phyloP scores from a whole-genome alignment of 2,329 filamentous ascomycete species.

The Westerdykella sp. region DNA sequence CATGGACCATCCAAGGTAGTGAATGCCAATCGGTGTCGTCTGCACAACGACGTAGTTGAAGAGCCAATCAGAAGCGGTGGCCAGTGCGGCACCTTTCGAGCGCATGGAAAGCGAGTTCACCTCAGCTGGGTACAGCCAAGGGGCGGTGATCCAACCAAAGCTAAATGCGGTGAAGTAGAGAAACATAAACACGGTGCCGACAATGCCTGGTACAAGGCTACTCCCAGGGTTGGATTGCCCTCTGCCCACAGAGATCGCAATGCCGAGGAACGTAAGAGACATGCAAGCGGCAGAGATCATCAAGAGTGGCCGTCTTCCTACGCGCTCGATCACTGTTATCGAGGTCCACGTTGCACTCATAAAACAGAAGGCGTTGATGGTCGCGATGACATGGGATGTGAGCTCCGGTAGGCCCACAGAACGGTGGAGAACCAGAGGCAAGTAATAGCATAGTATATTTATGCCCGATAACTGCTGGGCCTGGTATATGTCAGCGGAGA shows the following conservation, averaged over 20 bases:
- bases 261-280: constrained; percentile 9
- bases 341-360: constrained; percentile 4
- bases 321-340: constrained; percentile 4
- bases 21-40: constrained; percentile 36
- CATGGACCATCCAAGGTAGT: constrained; percentile 21
- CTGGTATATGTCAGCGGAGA: neutral
- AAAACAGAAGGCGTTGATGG: constrained; percentile 6
- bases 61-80: constrained; percentile 7
- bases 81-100: constrained; percentile 6
- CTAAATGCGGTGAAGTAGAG: constrained; percentile 4
- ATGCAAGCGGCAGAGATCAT: constrained; percentile 6
- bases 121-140: constrained; percentile 10
- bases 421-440: constrained; percentile 5
- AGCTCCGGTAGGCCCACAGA: constrained; percentile 8
- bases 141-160: constrained; percentile 2
- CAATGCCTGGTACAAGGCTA: constrained; percentile 6
- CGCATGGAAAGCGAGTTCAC: constrained; percentile 8
- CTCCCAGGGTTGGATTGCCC: constrained; percentile 1
- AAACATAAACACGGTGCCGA: constrained; percentile 9
- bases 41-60: constrained; percentile 6
- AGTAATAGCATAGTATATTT: constrained; percentile 9
- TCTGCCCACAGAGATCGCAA: constrained; percentile 14
- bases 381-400: constrained; percentile 4
- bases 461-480: constrained; percentile 8
- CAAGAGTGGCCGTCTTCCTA: constrained; percentile 4